Evolutionary conservation across 805 yeast species (phyloP).

Genomic region (Nakazawaea anatomiae): DNA sequence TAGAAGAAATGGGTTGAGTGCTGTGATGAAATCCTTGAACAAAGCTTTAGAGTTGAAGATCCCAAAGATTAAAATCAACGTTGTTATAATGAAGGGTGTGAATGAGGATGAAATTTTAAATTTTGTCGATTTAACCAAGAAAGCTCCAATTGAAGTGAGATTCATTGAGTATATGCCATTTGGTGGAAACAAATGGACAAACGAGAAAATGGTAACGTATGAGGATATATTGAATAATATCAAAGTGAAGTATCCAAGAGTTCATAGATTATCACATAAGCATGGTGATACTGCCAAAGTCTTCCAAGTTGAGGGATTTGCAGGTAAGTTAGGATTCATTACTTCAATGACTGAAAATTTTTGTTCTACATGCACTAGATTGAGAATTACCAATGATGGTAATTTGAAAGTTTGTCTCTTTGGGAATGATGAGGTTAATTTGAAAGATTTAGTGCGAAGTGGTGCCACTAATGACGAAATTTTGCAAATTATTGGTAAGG

Average conservation of each 20-base stretch:
- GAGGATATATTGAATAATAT: slow-evolving; percentile 35
- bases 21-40: slow-evolving; percentile 38
- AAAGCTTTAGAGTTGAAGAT: slow-evolving; percentile 37
- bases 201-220: slow-evolving; percentile 37
- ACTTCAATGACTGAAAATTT: slow-evolving; percentile 52
- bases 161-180: slow-evolving; percentile 58
- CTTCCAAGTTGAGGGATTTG: slow-evolving; percentile 34
- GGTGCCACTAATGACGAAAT: slow-evolving; percentile 30
- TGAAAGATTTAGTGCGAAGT: slow-evolving; percentile 36
- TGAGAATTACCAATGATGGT: slow-evolving; percentile 48
- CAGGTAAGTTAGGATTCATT: slow-evolving; percentile 45
- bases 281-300: slow-evolving; percentile 47
- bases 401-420: slow-evolving; percentile 49
- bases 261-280: slow-evolving; percentile 17
- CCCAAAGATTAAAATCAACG: slow-evolving; percentile 41
- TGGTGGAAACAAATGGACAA: slow-evolving; percentile 48
- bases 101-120: slow-evolving; percentile 47
- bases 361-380: slow-evolving; percentile 46
- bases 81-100: slow-evolving; percentile 41
- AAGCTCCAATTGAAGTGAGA: slow-evolving; percentile 38
- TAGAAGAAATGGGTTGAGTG: slow-evolving; percentile 40
- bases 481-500: slow-evolving; percentile 33
- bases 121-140: slow-evolving; percentile 36
- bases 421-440: slow-evolving; percentile 44
- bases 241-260: slow-evolving; percentile 22